Base-by-base conservation (phyloP, 2,329 filamentous ascomycete species). In the Cadophora gregata region DNA sequence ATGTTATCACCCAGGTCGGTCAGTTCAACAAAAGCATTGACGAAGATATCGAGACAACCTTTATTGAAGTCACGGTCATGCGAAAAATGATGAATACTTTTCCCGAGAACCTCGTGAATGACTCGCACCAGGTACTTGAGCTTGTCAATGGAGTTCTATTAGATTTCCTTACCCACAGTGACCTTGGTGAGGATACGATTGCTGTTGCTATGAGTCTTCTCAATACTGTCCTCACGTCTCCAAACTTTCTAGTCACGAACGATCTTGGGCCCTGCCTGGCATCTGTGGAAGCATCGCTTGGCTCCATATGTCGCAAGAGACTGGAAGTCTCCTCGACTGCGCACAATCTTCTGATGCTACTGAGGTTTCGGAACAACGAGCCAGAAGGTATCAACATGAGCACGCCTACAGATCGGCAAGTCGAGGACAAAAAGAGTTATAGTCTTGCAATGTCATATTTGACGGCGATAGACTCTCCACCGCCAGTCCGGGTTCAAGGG, bases 401-500 rank as follows among this genome's bases (percentile, higher is more conserved):
- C 24, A 65, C 77, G 77, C 7, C 81, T 80, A 5, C 80, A 3
- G 78, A 81, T 59, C 81, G 74, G 63, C 74, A 82, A 27, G 82
- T 84, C 16, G 87, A 90, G 72, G 88, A 90, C 72, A 82, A 85
- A 14, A 88, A 86, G 71, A 86, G 83, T 1, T 89, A 90, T 72
- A 83, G 80, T 63, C 80, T 91, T 19, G 88, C 88, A 1, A 81
- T 90, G 72, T 86, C 83, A 12, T 91, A 91, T 77, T 85, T 91
- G 56, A 87, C 84, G 1, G 81, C 84, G 25, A 76, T 80, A 4
- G 88, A 90, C 68, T 88, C 86, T 1, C 88, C 88, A 0, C 84
- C 89, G 0, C 89, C 89, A 0, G 87, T 91, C n/a, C 84, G 88
- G 2, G 86, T 85, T 0, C 88, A 91, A 73, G 89, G 89, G 0